Evolutionary conservation across 1,139 yeast genomes (phyloP).

Genomic region (Sugiyamaella sp.): DNA sequence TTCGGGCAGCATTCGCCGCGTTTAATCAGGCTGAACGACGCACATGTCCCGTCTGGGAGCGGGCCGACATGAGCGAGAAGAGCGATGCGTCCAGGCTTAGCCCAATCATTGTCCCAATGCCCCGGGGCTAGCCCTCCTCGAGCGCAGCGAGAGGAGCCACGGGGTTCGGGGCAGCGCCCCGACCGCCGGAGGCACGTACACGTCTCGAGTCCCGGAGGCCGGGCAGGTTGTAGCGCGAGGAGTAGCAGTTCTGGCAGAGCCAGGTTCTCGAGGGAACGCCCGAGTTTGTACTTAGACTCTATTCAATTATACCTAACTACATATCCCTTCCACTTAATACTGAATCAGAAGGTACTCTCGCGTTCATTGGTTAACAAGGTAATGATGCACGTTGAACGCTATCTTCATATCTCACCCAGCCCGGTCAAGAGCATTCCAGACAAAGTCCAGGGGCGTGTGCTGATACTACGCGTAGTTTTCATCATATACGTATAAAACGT

Average conservation of each 20-base stretch:
- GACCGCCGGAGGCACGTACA: conserved; percentile 17
- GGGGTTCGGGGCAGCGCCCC: conserved; percentile 16
- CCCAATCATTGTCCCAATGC: no score
- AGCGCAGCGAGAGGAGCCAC: background rate
- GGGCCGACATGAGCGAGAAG: no score
- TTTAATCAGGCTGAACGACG: no score
- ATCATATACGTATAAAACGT: conserved; percentile 44
- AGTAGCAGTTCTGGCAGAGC: no score
- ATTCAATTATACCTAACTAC: conserved; percentile 9
- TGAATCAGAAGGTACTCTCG: conserved; percentile 39
- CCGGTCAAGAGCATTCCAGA: conserved; percentile 45
- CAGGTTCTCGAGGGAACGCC: no score
- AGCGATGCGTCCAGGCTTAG: no score
- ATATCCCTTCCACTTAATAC: conserved; percentile 14
- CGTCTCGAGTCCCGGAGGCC: no score
- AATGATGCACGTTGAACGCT: conserved; percentile 43
- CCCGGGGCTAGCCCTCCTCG: no score
- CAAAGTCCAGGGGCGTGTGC: conserved; percentile 35
- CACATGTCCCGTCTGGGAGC: no score
- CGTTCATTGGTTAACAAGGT: conserved; percentile 45
- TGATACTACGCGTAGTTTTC: conserved; percentile 41
- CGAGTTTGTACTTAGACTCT: no score
- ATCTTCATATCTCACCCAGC: conserved; percentile 44
- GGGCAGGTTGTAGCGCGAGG: no score
- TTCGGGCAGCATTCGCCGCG: no score